Evolutionary conservation across 805 yeast species (phyloP), one percentile per base, ranked within the genome.

Genomic region (Pichia exigua): DNA sequence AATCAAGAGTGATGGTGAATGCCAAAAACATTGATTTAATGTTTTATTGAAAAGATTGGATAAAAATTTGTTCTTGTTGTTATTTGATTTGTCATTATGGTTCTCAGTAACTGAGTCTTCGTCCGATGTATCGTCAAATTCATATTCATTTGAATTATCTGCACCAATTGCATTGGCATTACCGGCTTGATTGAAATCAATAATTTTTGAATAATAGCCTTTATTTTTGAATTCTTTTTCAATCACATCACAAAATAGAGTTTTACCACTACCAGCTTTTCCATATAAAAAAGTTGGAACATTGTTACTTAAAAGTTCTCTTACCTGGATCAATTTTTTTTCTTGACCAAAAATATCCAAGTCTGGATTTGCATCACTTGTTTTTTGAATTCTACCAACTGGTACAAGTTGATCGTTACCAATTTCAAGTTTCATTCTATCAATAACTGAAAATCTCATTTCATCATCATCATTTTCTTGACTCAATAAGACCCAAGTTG

Each of bases 211-310:
- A 60, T 72, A 64, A 59, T 74, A 75, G 13, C 83, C 77, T 39
- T 73, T 64, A 1, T 64, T 48, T 10, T 61, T 53, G 8, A 86
- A 60, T 11, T 59, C 58, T 1, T 67, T 52, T 0, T 73, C 59
- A 0, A 85, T 62, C 26, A 74, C 69, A 4, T 72, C 65, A 17
- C 82, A 61, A 2, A 85, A 54, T 2, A 80, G 66, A 0, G 94
- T 71, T 63, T 92, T 92, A 0, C 98, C 98, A 54, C 88, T 77
- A 0, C 97, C 97, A 1, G 87, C 71, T 22, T 82, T 68, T 0
- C 97, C 98, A 57, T 81, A 76, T 0, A 91, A 60, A 49, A 89
- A 67, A 0, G 81, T 70, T 2, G 92, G 87, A 9, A 74, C 63
- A 18, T 59, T 58, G 42, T 74, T 65, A 8, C 71, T 60, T 3